These are phyloP conservation scores for Colletotrichum sp. DNA, from an alignment of 2,329 filamentous ascomycete genomes.

Conservation along the genomic window DNA sequence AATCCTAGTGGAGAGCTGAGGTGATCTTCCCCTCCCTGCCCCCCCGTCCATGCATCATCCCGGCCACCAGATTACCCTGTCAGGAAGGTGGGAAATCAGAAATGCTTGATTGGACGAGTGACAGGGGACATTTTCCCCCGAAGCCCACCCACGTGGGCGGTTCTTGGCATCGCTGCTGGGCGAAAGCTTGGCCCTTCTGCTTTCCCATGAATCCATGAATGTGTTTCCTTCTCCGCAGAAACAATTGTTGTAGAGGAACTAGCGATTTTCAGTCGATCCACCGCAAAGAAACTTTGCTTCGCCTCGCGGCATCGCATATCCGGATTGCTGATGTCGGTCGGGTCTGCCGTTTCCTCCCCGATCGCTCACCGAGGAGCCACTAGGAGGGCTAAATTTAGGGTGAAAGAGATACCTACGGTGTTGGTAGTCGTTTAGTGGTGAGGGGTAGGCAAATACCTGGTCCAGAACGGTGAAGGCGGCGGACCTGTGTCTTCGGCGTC, in stretches of 20 bases:
- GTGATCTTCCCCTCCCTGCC: background rate
- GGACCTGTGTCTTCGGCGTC: background rate
- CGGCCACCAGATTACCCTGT: background rate
- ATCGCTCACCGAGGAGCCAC: background rate
- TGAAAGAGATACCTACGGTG: background rate
- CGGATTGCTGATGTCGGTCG: background rate
- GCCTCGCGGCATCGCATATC: background rate
- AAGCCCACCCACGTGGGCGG: background rate
- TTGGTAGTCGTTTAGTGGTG: background rate
- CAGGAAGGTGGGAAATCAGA: background rate
- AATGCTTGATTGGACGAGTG: background rate
- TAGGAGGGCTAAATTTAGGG: background rate
- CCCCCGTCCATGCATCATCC: background rate
- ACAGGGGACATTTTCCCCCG: background rate
- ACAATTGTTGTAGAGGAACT: background rate
- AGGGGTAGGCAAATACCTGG: background rate
- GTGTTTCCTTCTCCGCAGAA: background rate
- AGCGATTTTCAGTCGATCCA: background rate
- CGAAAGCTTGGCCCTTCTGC: slow-evolving; percentile 3
- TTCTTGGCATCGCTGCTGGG: slow-evolving; percentile 6
- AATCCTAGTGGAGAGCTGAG: background rate
- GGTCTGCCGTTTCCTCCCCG: background rate
- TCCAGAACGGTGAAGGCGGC: background rate
- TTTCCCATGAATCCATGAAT: background rate
- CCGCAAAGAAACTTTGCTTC: background rate